A percentile compares a stretch with the other conserved stretches of the same genome.
Evolutionary conservation across 2,329 filamentous ascomycete species (phyloP).

Genomic region (Xylaria sp.): DNA sequence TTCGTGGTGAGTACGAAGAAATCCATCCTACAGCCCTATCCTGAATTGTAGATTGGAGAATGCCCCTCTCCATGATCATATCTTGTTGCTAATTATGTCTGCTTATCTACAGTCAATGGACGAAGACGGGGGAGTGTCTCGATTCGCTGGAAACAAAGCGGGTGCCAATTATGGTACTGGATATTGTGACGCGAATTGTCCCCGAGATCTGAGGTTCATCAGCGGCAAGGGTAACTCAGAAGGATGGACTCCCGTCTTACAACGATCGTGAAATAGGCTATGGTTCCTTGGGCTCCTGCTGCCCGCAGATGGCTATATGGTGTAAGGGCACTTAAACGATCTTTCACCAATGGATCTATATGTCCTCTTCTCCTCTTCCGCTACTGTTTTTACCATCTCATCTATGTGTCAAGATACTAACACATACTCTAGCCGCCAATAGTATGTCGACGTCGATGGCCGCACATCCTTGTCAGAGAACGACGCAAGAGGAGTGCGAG

Average conservation of each 20-base stretch:
- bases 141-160: conserved; percentile 50
- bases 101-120: not conserved
- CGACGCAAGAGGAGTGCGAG: not conserved
- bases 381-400: not conserved
- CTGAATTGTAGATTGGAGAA: not conserved
- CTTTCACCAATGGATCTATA: not conserved
- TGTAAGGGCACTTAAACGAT: not conserved
- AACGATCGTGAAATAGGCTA: conserved; percentile 60
- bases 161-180: conserved; percentile 66
- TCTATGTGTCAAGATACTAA: not conserved
- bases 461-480: not conserved
- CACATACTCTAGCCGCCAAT: not conserved
- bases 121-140: not conserved
- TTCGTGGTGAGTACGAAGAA: conserved; percentile 47
- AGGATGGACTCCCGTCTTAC: conserved; percentile 56
- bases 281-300: conserved; percentile 62
- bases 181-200: conserved; percentile 62
- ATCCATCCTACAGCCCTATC: not conserved
- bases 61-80: not conserved
- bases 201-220: conserved; percentile 61
- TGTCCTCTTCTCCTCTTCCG: not conserved
- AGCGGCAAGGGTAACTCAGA: conserved; percentile 59
- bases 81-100: not conserved
- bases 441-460: not conserved
- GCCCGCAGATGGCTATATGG: conserved; percentile 61